Evolutionary conservation across 345 rosid species (phyloP).

Genomic region (Euphorbia lathyris): DNA sequence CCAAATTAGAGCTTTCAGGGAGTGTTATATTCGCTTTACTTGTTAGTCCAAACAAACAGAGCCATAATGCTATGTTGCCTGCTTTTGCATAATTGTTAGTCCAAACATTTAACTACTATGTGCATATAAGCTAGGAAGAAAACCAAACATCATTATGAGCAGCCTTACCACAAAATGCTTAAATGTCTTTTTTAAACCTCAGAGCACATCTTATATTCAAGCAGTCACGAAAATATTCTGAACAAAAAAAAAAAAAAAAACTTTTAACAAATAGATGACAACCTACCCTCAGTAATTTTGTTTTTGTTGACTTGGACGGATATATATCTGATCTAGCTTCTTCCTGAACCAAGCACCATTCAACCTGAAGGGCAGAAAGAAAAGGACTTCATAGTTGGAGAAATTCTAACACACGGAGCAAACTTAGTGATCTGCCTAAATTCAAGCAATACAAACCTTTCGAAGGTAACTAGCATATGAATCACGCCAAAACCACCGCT

Average conservation of each 20-base stretch:
- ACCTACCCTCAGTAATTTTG: constrained; percentile 6
- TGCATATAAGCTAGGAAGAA: neutral
- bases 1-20: neutral
- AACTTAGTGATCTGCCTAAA: neutral
- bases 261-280: neutral
- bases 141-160: neutral
- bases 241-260: neutral
- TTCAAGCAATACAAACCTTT: constrained; percentile 4
- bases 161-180: neutral
- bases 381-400: neutral
- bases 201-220: neutral
- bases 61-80: neutral
- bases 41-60: neutral
- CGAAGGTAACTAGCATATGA: constrained; percentile 1
- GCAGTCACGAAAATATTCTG: neutral
- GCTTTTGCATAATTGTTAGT: neutral
- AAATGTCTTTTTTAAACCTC: neutral
- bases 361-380: constrained; percentile 12
- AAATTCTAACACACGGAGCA: neutral
- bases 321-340: constrained; percentile 12
- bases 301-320: neutral
- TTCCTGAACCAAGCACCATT: constrained; percentile 20
- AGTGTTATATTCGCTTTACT: too few relatives aligned
- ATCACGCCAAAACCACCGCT: constrained; percentile 15
- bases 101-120: neutral